Evolutionary conservation across 768 basidiomycete genomes (phyloP).

Genomic region (Pisolithus marmoratus): DNA sequence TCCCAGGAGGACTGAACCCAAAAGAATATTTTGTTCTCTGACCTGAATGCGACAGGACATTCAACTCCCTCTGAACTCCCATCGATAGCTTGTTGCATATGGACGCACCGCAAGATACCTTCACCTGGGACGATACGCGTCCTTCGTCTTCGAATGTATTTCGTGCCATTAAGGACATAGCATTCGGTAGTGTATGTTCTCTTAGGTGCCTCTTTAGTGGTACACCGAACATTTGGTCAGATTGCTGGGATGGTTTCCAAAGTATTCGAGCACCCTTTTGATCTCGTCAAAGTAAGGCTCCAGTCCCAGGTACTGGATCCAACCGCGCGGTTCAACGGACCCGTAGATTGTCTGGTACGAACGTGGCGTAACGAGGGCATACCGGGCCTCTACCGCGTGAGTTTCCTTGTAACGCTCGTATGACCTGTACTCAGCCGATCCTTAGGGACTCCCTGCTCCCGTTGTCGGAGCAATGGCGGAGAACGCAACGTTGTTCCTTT

Average conservation of each 20-base stretch:
- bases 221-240: conserved; percentile 31
- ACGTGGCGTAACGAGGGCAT: conserved; percentile 40
- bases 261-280: conserved; percentile 91
- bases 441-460: conserved; percentile 87
- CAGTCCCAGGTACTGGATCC: conserved; percentile 84
- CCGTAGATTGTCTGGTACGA: conserved; percentile 78
- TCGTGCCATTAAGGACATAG: conserved; percentile 41
- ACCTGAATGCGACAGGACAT: too few species aligned
- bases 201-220: neutral
- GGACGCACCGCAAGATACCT: conserved; percentile 7
- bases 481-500: conserved; percentile 82
- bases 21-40: too few species aligned
- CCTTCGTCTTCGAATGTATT: conserved; percentile 11
- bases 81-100: conserved; percentile 6
- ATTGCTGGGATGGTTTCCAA: conserved; percentile 82
- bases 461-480: conserved; percentile 90
- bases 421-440: neutral
- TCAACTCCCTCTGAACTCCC: too few species aligned
- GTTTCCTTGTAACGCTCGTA: conserved; percentile 21
- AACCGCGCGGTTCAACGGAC: conserved; percentile 70
- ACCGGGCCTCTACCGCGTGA: conserved; percentile 57
- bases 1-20: too few species aligned
- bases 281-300: conserved; percentile 90
- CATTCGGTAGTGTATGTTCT: conserved; percentile 50
- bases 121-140: conserved; percentile 10